Evolutionary conservation across 2,329 filamentous ascomycete species (phyloP), one percentile per base, ranked within the genome.

Genomic region (Cladosporium oxysporum): DNA sequence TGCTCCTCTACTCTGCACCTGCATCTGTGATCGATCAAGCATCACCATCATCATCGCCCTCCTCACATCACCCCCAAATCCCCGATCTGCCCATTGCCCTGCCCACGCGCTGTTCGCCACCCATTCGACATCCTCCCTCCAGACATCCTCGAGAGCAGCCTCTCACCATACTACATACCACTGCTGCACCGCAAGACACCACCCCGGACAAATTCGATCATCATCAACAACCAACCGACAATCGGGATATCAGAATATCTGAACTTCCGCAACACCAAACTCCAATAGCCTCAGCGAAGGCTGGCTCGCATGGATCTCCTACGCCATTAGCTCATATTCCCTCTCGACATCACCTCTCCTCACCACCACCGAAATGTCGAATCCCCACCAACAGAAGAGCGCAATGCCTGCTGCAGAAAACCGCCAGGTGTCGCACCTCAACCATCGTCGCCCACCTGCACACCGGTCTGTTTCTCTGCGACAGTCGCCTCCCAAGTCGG

Each of bases 381-480:
- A 53, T 23, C 26, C 33, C 21, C 61, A 63, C 5, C 50, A 53
- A 18, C 61, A 53, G 49, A 57, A n/a, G 26, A 47, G 2, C 18
- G 37, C 26, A 8, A 33, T 57, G 23, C 61, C 50, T 4, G 16
- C 50, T 6, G 23, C 35, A 10, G 50, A 63, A 5, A 21, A 6
- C 23, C 60, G 47, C 18, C 61, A 28, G 35, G 35, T 18, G 3
- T 63, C 61, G 11, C 50, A 23, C 23, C 26, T 57, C 26, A 47
- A 80, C 57, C 79, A 79, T 21, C 79, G 81, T 50, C 78, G 82
- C 29, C 77, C 77, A 16, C 79, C 79, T 4, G 80, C 81, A 5
- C 75, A 82, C 69, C 71, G 77, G 59, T 83, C 81, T 0, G 81
- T 83, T 14, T 83, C 81, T 3, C 76, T 83, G 21, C 74, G 78